Conservation (phyloP, 2,329 filamentous ascomycete species). For the Rutstroemia sp. region DNA sequence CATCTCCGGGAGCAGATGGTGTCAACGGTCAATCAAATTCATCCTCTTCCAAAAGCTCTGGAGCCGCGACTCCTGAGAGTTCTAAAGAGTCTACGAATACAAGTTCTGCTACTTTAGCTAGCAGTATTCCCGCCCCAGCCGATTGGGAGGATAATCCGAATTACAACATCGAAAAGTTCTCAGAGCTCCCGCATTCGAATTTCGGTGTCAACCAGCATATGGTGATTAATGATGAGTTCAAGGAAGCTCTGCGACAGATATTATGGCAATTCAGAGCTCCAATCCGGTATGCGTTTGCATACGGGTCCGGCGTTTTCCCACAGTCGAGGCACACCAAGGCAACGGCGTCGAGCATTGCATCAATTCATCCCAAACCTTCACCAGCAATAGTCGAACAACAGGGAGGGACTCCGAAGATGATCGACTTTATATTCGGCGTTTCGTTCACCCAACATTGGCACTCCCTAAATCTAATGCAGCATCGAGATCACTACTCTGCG, state of each 20-base stretch:
- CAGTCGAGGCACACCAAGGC: constrained; percentile 50
- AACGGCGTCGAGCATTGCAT: constrained; percentile 45
- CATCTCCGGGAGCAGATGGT: neutral
- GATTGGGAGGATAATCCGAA: constrained; percentile 70
- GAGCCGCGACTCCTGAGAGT: neutral
- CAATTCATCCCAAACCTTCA: constrained; percentile 76
- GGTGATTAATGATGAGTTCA: constrained; percentile 91
- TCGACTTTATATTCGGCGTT: constrained; percentile 97
- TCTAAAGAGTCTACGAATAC: constrained; percentile 4
- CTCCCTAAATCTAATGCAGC: constrained; percentile 79
- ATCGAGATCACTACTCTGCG: constrained; percentile 87
- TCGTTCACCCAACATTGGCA: constrained; percentile 96
- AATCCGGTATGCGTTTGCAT: constrained; percentile 94
- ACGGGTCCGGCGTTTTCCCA: constrained; percentile 92
- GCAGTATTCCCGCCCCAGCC: constrained; percentile 22
- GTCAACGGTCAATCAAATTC: constrained; percentile 9
- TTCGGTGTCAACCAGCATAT: constrained; percentile 97
- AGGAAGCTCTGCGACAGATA: constrained; percentile 79
- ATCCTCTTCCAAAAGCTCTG: neutral
- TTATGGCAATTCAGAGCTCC: constrained; percentile 88
- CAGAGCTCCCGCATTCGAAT: constrained; percentile 66
- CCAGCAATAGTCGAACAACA: constrained; percentile 77
- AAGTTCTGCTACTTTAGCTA: constrained; percentile 1
- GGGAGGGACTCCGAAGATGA: constrained; percentile 86
- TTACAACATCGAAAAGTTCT: constrained; percentile 65